phyloP scores from a whole-genome alignment of 1,284 basidiomycete genomes.

The Tylopilus sp. region DNA sequence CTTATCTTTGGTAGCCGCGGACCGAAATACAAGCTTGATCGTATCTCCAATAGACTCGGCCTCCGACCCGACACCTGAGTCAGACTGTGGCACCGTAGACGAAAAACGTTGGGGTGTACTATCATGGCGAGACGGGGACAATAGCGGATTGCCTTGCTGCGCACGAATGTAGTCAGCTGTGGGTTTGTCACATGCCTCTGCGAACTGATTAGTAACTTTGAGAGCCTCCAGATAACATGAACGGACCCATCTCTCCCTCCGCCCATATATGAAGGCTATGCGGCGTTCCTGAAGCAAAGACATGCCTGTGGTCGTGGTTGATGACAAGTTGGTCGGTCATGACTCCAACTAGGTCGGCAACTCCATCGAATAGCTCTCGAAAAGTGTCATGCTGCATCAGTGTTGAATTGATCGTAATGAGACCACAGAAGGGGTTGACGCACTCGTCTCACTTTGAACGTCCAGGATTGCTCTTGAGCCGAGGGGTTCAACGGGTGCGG shows the following conservation, averaged over 20 bases:
- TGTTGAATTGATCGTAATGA: neutral
- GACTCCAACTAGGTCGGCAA: conserved; percentile 56
- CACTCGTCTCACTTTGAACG: conserved; percentile 57
- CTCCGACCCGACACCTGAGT: conserved; percentile 39
- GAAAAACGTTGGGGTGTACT: conserved; percentile 7
- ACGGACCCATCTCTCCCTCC: conserved; percentile 60
- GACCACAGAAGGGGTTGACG: conserved; percentile 16
- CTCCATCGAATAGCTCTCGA: conserved; percentile 53
- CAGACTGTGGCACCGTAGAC: conserved; percentile 24
- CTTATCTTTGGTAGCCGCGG: conserved; percentile 43
- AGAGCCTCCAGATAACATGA: neutral
- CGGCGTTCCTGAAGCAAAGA: conserved; percentile 66
- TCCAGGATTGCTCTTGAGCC: conserved; percentile 42
- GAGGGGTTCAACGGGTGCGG: conserved; percentile 53
- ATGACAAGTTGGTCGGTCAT: conserved; percentile 51
- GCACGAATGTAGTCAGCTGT: conserved; percentile 60
- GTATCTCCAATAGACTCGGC: conserved; percentile 41
- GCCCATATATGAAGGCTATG: conserved; percentile 61
- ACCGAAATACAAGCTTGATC: conserved; percentile 64
- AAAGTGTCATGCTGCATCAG: conserved; percentile 56
- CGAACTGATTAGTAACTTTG: conserved; percentile 9
- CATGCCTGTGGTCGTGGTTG: conserved; percentile 52
- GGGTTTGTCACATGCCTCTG: conserved; percentile 61
- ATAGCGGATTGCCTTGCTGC: conserved; percentile 32
- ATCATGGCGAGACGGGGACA: conserved; percentile 27